phyloP scores from a whole-genome alignment of 164 flowering plant species.

The Vitis labrusca region DNA sequence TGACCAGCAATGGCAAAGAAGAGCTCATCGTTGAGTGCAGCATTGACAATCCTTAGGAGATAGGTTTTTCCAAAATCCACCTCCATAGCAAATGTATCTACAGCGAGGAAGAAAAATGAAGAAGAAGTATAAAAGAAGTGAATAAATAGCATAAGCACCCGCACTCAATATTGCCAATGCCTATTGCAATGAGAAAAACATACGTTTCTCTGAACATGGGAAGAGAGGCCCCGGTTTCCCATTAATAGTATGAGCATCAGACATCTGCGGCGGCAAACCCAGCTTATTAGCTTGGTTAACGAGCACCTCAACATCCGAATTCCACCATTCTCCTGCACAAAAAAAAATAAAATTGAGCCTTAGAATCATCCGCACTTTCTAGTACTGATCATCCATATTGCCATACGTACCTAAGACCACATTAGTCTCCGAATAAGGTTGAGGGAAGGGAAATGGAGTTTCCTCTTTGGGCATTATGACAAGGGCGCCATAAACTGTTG shows the following conservation, averaged over 20 bases:
- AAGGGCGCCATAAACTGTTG: slow-evolving; percentile 39
- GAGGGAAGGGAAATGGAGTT: slow-evolving; percentile 35
- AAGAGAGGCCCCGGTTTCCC: slow-evolving; percentile 39
- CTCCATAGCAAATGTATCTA: slow-evolving; percentile 14
- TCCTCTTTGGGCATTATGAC: slow-evolving; percentile 31
- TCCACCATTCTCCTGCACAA: slow-evolving; percentile 42
- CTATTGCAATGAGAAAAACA: background rate
- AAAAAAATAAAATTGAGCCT: no score
- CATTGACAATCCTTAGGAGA: slow-evolving; percentile 34
- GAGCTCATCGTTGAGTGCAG: slow-evolving; percentile 44
- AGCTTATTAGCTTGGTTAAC: slow-evolving; percentile 26
- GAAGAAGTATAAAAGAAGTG: no score
- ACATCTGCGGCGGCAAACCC: slow-evolving; percentile 35
- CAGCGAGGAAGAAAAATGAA: background rate
- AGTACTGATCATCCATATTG: no score
- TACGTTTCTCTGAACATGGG: slow-evolving; percentile 24
- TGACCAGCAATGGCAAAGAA: slow-evolving; percentile 41
- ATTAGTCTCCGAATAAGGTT: slow-evolving; percentile 21
- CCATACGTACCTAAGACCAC: slow-evolving; percentile 21
- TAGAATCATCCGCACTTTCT: no score
- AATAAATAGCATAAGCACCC: no score
- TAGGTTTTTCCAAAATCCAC: slow-evolving; percentile 31
- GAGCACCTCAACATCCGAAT: slow-evolving; percentile 27
- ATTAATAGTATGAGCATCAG: slow-evolving; percentile 43
- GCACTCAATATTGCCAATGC: no score